phyloP scores from a whole-genome alignment of 2,329 filamentous ascomycete genomes.

The Cladorrhinum sp. region DNA sequence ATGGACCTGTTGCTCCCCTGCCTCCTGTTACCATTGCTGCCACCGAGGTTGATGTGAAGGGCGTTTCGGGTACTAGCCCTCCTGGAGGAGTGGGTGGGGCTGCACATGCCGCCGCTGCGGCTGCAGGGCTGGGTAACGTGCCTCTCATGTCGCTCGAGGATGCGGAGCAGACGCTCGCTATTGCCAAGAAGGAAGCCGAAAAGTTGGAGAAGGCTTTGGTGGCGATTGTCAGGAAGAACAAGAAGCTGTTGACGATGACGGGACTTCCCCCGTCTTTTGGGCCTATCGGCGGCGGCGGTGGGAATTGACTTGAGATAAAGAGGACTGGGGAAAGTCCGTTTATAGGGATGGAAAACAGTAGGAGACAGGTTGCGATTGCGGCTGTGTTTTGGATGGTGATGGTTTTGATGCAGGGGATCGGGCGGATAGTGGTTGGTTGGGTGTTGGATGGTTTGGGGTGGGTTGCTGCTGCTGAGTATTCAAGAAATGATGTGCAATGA shows the following conservation, averaged over 20 bases:
- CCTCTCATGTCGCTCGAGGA: slow-evolving; percentile 62
- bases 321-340: neutral
- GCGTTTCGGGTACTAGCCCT: neutral
- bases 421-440: neutral
- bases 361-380: neutral
- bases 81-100: neutral
- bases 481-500: neutral
- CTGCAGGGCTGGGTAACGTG: slow-evolving; percentile 37
- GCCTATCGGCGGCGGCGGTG: neutral
- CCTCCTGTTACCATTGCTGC: neutral
- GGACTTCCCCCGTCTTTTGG: too few relatives aligned
- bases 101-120: neutral
- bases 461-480: neutral
- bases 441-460: neutral
- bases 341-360: neutral
- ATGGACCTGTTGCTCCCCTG: neutral
- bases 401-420: neutral
- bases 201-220: slow-evolving; percentile 61
- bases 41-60: neutral
- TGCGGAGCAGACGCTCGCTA: slow-evolving; percentile 53
- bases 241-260: slow-evolving; percentile 45
- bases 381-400: neutral
- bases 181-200: slow-evolving; percentile 58
- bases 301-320: neutral
- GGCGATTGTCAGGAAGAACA: slow-evolving; percentile 58